A percentile compares a stretch with the other conserved stretches of the same genome.
Conservation (phyloP, 2,329 filamentous ascomycete species). For the Aspergillus intermedius region DNA sequence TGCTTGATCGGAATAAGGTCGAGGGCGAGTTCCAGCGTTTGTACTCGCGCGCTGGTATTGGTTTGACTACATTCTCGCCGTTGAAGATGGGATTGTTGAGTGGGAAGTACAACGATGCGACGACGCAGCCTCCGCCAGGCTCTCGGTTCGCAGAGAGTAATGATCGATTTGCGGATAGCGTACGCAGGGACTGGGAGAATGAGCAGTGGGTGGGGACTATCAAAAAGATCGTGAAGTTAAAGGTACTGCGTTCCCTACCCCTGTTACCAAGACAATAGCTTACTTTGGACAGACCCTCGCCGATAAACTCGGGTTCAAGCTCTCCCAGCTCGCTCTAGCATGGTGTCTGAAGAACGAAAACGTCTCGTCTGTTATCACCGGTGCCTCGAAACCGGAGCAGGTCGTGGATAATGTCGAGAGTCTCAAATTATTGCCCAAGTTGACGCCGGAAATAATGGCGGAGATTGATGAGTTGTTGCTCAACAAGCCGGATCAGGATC, state of each 20-base stretch:
- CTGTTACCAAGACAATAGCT: not conserved
- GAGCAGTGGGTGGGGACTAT: conserved; percentile 42
- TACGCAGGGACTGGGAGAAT: conserved; percentile 37
- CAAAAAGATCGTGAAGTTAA: conserved; percentile 50
- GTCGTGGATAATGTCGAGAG: conserved; percentile 41
- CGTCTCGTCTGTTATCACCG: conserved; percentile 39
- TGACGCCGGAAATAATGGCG: conserved; percentile 40
- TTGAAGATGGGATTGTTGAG: conserved; percentile 57
- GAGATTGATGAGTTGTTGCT: conserved; percentile 39
- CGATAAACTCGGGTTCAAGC: conserved; percentile 44
- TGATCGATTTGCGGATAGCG: conserved; percentile 50
- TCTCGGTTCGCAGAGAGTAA: conserved; percentile 53
- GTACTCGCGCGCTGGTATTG: conserved; percentile 55
- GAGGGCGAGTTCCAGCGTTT: conserved; percentile 57
- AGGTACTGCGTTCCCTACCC: conserved; percentile 8
- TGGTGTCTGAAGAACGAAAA: conserved; percentile 56
- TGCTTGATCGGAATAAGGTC: conserved; percentile 56
- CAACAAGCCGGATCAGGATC: conserved; percentile 23
- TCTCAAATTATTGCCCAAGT: conserved; percentile 38
- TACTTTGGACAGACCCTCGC: conserved; percentile 12
- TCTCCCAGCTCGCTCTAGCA: conserved; percentile 52
- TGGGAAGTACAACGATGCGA: conserved; percentile 62
- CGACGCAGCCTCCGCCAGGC: conserved; percentile 44
- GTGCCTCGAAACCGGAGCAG: conserved; percentile 42
- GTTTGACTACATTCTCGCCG: conserved; percentile 59